Conservation (phyloP, 2,329 filamentous ascomycete genomes). For the Colletotrichum scovillei region DNA sequence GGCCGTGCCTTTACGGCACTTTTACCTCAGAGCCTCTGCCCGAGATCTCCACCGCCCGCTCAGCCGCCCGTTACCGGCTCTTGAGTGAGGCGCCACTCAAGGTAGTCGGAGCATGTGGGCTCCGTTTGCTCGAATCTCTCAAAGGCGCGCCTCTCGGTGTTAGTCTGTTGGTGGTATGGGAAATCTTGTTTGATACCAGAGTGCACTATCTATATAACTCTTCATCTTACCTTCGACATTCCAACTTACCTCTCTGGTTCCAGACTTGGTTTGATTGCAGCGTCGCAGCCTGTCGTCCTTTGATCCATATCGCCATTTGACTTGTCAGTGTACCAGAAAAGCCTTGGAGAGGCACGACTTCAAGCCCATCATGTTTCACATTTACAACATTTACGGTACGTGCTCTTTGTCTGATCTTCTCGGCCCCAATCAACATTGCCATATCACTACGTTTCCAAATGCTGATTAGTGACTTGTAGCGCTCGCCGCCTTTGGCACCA, state of each 20-base stretch:
- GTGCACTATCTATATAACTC: constrained; percentile 5
- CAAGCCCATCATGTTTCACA: constrained; percentile 45
- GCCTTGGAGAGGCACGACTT: not conserved
- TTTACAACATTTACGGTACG: constrained; percentile 52
- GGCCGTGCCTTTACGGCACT: not conserved
- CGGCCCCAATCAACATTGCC: not conserved
- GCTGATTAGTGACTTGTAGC: constrained; percentile 38
- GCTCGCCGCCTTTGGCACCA: constrained; percentile 52
- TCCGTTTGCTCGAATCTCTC: not conserved
- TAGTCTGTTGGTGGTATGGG: not conserved
- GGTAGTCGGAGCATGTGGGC: not conserved
- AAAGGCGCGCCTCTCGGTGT: constrained; percentile 17
- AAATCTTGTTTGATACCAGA: not conserved
- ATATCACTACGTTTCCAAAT: not conserved
- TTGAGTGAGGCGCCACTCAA: not conserved
- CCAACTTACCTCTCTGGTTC: not conserved
- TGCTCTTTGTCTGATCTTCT: not conserved
- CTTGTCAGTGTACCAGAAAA: no score
- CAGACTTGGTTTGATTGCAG: not conserved
- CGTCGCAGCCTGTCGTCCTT: not conserved
- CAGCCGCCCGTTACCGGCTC: not conserved
- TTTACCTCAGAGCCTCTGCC: not conserved
- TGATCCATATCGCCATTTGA: not conserved
- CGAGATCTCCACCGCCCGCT: constrained; percentile 1
- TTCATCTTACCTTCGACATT: not conserved